A percentile compares a stretch with the other conserved stretches of the same genome.
Conservation (phyloP, 768 basidiomycete species). For the Pleurotus tuoliensis region DNA sequence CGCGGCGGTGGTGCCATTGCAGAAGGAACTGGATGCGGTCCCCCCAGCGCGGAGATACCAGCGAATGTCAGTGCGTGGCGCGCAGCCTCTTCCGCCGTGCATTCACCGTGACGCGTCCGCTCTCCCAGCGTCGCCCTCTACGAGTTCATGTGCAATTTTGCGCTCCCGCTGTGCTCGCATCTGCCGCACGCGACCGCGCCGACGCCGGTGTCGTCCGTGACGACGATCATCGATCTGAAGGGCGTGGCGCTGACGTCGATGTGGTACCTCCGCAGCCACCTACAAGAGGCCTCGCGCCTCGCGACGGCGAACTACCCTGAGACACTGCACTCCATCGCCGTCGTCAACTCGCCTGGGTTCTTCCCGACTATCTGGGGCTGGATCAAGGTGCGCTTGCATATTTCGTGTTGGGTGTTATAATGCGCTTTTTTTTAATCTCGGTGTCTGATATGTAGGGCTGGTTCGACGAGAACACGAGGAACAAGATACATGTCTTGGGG, state of each 20-base stretch:
- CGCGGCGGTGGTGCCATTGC: slow-evolving; percentile 52
- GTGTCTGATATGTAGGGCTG: slow-evolving; percentile 41
- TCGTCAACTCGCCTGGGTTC: slow-evolving; percentile 81
- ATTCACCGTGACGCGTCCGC: not conserved
- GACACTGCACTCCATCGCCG: slow-evolving; percentile 59
- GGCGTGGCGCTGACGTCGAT: slow-evolving; percentile 56
- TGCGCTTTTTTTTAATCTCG: not conserved
- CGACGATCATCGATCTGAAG: slow-evolving; percentile 71
- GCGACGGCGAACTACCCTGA: slow-evolving; percentile 84
- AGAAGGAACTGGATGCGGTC: slow-evolving; percentile 57
- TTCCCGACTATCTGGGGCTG: slow-evolving; percentile 83
- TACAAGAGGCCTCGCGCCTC: slow-evolving; percentile 70
- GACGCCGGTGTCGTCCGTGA: slow-evolving; percentile 57
- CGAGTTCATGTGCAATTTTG: slow-evolving; percentile 65
- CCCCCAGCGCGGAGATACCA: slow-evolving; percentile 55
- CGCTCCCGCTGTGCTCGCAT: slow-evolving; percentile 57
- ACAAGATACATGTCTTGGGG: slow-evolving; percentile 74
- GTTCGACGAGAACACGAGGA: slow-evolving; percentile 77
- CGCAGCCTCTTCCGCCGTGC: not conserved
- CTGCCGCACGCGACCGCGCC: slow-evolving; percentile 49
- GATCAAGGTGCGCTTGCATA: slow-evolving; percentile 52
- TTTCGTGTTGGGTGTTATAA: not conserved
- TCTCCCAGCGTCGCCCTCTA: slow-evolving; percentile 53
- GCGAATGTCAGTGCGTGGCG: slow-evolving; percentile 54
- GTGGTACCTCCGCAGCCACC: slow-evolving; percentile 67